Base-by-base conservation (phyloP, 345 rosid genomes). In the Eucalyptus polybractea region DNA sequence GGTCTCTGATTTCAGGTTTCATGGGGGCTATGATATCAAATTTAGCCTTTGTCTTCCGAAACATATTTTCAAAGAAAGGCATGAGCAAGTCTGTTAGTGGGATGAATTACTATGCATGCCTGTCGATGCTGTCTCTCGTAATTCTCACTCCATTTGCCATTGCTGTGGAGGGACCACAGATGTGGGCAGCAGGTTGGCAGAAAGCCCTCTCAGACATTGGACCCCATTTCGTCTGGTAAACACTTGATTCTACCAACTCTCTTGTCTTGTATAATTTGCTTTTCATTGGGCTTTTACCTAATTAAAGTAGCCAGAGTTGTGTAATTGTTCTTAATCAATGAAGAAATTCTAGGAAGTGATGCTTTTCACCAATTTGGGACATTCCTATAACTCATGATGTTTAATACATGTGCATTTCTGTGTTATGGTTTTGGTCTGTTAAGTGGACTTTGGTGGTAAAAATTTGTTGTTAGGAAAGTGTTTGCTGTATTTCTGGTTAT, bases 11-110 rank as follows among this genome's bases (percentile, higher is more conserved):
- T 86, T 87, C 95, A 98, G 99, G 99, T 91, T 98, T 98, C 87
- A 97, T 98, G 99, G 99, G 99, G 86, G 98, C 99, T 40, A 97
- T 97, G 99, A 96, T 97, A 88, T 97, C 99, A 69, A 97, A 97
- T 94, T 90, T 97, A 92, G 99, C 99, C 53, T 97, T 97, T 88
- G 99, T 97, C 65, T 96, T 97, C 92, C 95, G 99, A 25, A 97
- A 97, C 92, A 96, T 97, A 89, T 97, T 97, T 89, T 97, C 99
- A 5, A 97, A 97, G 97, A 97, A 40, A 90, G 99, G 99, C 91
- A 96, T 97, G 99, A 96, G 99, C 91, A 98, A 97, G 90, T 94
- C 99, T 51, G 99, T 98, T 92, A 97, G 99, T 88, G 99, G 99
- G 81, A 98, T 98, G 99, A 98, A 98, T 94, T 98, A 97, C 94